These are phyloP conservation scores for Aeschynomene evenia DNA, from an alignment of 306 rosid genomes.

Conservation along the genomic window DNA sequence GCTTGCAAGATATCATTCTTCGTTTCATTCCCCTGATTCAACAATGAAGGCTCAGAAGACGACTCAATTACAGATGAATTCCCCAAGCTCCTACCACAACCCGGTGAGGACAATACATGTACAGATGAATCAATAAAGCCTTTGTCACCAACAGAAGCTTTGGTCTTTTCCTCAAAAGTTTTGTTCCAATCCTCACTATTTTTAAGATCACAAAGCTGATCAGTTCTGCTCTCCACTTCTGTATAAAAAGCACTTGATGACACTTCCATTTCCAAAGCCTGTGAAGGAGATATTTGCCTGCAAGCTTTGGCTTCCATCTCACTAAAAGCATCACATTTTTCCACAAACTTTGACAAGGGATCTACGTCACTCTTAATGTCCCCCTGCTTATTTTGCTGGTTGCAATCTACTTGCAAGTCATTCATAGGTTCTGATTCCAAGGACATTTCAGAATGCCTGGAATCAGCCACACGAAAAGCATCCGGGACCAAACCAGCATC, in stretches of 20 bases:
- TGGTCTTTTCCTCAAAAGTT: constrained; percentile 41
- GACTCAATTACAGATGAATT: constrained; percentile 45
- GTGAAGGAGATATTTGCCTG: constrained; percentile 38
- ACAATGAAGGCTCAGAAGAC: constrained; percentile 28
- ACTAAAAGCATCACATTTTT: constrained; percentile 37
- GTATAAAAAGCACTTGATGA: constrained; percentile 31
- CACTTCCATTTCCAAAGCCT: constrained; percentile 35
- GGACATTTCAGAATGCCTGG: constrained; percentile 35
- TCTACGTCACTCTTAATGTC: constrained; percentile 34
- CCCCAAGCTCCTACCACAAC: constrained; percentile 35
- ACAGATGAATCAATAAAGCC: constrained; percentile 28
- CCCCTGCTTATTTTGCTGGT: constrained; percentile 47
- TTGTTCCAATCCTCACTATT: constrained; percentile 36
- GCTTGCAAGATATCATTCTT: constrained; percentile 27
- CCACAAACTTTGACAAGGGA: constrained; percentile 33
- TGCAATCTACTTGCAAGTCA: constrained; percentile 34
- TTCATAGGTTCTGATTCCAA: constrained; percentile 31
- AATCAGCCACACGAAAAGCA: constrained; percentile 33
- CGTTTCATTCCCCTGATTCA: constrained; percentile 38
- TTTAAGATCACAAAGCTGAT: constrained; percentile 34
- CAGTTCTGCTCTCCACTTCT: constrained; percentile 33
- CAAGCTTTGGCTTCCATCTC: constrained; percentile 41
- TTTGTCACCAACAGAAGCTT: constrained; percentile 43
- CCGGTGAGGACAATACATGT: constrained; percentile 36
- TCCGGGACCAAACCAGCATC: constrained; percentile 28